A percentile compares a stretch with the other conserved stretches of the same genome.
Evolutionary conservation across 495 filamentous ascomycete species (phyloP).

Genomic region (Sphaerosporella brunnea): DNA sequence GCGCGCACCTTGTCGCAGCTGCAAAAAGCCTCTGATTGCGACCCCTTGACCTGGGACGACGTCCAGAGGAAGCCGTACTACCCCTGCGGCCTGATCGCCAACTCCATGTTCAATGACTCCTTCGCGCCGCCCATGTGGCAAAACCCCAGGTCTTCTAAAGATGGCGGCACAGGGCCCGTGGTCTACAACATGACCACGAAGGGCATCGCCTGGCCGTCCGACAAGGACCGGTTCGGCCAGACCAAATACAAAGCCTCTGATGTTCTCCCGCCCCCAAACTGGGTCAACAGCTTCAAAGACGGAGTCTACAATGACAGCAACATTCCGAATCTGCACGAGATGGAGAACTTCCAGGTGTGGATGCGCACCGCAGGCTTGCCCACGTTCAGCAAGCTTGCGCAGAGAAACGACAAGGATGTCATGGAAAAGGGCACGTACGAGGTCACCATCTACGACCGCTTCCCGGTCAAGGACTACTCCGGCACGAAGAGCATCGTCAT

Average conservation of each 20-base stretch:
- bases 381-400: constrained; percentile 79
- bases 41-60: constrained; percentile 44
- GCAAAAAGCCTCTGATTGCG: constrained; percentile 44
- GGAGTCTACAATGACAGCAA: constrained; percentile 41
- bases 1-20: constrained; percentile 44
- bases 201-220: constrained; percentile 71
- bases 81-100: constrained; percentile 89
- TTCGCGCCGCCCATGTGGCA: constrained; percentile 41
- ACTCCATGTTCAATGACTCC: constrained; percentile 95
- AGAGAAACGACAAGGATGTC: constrained; percentile 51
- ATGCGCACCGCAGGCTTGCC: constrained; percentile 96
- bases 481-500: constrained; percentile 91
- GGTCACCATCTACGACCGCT: constrained; percentile 57
- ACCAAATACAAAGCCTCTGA: constrained; percentile 44
- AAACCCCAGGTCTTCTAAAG: background rate
- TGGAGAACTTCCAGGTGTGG: constrained; percentile 90
- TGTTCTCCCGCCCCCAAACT: constrained; percentile 76
- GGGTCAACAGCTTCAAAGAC: constrained; percentile 45
- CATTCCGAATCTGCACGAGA: constrained; percentile 45
- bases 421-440: constrained; percentile 57
- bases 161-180: constrained; percentile 29
- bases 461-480: constrained; percentile 61
- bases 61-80: constrained; percentile 53
- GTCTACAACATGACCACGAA: constrained; percentile 42
- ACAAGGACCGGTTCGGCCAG: constrained; percentile 56